Conservation (phyloP, 495 filamentous ascomycete genomes). For the Arthonia radiata region DNA sequence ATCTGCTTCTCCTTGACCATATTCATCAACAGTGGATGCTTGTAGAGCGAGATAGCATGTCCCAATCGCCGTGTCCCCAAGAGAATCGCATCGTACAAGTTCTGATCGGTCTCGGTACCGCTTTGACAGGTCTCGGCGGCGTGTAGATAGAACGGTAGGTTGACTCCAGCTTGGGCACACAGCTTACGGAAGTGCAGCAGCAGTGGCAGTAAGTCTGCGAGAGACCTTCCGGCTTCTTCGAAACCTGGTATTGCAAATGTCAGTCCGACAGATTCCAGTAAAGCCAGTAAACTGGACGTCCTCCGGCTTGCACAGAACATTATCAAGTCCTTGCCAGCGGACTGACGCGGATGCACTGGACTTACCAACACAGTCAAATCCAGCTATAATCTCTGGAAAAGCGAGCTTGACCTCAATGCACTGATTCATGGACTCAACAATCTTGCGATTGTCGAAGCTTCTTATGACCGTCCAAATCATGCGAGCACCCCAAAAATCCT, state of each 20-base stretch:
- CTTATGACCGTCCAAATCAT: slow-evolving; percentile 72
- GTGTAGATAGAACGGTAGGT: slow-evolving; percentile 92
- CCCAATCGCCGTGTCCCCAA: slow-evolving; percentile 75
- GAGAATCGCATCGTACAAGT: slow-evolving; percentile 74
- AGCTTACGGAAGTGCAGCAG: slow-evolving; percentile 81
- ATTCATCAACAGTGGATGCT: slow-evolving; percentile 71
- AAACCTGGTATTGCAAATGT: too few species aligned
- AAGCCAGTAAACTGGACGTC: too few species aligned
- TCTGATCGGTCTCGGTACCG: slow-evolving; percentile 49
- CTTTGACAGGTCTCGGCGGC: slow-evolving; percentile 69
- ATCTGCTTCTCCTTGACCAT: slow-evolving; percentile 73
- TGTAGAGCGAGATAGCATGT: slow-evolving; percentile 68
- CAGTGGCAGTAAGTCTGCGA: slow-evolving; percentile 53
- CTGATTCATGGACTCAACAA: slow-evolving; percentile 64
- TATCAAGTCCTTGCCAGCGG: too few species aligned
- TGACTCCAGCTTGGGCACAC: slow-evolving; percentile 49
- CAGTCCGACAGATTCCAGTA: too few species aligned
- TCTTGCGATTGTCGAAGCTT: slow-evolving; percentile 28
- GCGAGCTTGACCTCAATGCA: slow-evolving; percentile 56
- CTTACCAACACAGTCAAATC: too few species aligned
- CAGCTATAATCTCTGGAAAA: slow-evolving; percentile 53
- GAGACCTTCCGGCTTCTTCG: slow-evolving; percentile 52
- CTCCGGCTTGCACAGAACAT: too few species aligned
- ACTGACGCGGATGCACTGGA: too few species aligned
- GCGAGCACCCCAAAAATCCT: slow-evolving; percentile 57